Evolutionary conservation across 1,284 basidiomycete genomes (phyloP).

Genomic region (Ustilago lituana): DNA sequence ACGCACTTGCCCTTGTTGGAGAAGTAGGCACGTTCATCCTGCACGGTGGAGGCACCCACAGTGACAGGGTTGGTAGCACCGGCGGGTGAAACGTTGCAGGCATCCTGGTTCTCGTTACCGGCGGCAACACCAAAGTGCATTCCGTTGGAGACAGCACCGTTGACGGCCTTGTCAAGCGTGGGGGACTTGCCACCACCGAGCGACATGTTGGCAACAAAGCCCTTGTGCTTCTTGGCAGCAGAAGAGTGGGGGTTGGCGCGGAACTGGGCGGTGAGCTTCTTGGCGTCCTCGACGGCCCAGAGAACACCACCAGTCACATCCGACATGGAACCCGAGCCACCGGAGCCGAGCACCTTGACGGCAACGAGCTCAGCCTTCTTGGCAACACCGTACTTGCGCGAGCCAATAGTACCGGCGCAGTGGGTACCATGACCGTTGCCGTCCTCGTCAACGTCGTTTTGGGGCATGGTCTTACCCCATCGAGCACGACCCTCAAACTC

Average conservation of each 20-base stretch:
- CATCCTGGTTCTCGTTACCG: slow-evolving; percentile 78
- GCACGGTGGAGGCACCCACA: slow-evolving; percentile 72
- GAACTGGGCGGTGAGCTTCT: slow-evolving; percentile 72
- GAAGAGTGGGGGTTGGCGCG: slow-evolving; percentile 76
- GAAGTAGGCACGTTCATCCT: slow-evolving; percentile 87
- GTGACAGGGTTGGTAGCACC: slow-evolving; percentile 76
- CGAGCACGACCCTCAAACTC: slow-evolving; percentile 87
- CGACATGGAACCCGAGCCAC: slow-evolving; percentile 94
- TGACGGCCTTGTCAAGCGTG: slow-evolving; percentile 84
- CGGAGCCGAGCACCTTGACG: slow-evolving; percentile 93
- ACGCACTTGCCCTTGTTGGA: slow-evolving; percentile 74
- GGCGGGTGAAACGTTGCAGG: slow-evolving; percentile 84
- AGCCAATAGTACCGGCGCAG: slow-evolving; percentile 74
- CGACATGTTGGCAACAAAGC: slow-evolving; percentile 97
- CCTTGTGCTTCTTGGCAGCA: slow-evolving; percentile 80
- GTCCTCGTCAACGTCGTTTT: slow-evolving; percentile 80
- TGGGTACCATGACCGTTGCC: slow-evolving; percentile 77
- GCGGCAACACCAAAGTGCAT: slow-evolving; percentile 84
- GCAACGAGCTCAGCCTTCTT: slow-evolving; percentile 92
- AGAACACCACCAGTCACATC: slow-evolving; percentile 79
- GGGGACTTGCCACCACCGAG: slow-evolving; percentile 94
- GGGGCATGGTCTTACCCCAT: slow-evolving; percentile 67
- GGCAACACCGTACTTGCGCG: slow-evolving; percentile 86
- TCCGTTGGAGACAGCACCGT: slow-evolving; percentile 82
- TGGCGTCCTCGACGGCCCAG: slow-evolving; percentile 80